These are phyloP conservation scores for Raphanus raphanistrum DNA, from an alignment of 345 rosid genomes.

Conservation along the genomic window DNA sequence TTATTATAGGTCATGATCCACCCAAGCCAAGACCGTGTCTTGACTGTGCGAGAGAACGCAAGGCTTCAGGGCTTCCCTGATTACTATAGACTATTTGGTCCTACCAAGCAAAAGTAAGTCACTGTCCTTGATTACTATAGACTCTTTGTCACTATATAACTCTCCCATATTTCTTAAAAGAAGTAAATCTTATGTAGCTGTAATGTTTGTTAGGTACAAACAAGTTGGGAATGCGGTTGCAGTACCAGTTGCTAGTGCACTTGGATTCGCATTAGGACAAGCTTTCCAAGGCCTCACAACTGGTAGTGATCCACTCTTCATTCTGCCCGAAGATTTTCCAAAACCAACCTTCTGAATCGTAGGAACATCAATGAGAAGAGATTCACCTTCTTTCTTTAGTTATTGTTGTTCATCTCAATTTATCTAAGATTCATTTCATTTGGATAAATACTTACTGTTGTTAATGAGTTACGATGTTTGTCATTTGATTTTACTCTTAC, in stretches of 20 bases:
- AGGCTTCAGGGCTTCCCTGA: constrained; percentile 80
- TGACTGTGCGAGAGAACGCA: constrained; percentile 68
- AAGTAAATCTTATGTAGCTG: not conserved
- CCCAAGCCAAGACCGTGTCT: constrained; percentile 66
- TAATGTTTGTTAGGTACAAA: constrained; percentile 46
- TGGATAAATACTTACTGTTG: not conserved
- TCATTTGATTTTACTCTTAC: not conserved
- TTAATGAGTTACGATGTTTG: not conserved
- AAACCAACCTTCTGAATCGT: constrained; percentile 31
- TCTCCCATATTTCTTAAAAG: not conserved
- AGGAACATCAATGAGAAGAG: constrained; percentile 23
- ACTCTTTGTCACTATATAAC: not conserved
- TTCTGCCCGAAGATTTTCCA: constrained; percentile 46
- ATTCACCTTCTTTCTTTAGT: not conserved
- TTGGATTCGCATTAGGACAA: constrained; percentile 54
- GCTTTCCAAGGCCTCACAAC: constrained; percentile 41
- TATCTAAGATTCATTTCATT: not conserved
- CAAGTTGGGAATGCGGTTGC: constrained; percentile 87
- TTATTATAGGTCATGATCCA: constrained; percentile 55
- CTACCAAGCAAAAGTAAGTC: constrained; percentile 60
- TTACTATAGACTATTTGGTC: constrained; percentile 58
- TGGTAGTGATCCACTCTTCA: constrained; percentile 37
- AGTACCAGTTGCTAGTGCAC: constrained; percentile 66
- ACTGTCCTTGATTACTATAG: not conserved
- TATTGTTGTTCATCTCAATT: not conserved